These are phyloP conservation scores for Paramecium sexaurelia DNA, from an alignment of 73 alveolate species.

Conservation along the genomic window DNA sequence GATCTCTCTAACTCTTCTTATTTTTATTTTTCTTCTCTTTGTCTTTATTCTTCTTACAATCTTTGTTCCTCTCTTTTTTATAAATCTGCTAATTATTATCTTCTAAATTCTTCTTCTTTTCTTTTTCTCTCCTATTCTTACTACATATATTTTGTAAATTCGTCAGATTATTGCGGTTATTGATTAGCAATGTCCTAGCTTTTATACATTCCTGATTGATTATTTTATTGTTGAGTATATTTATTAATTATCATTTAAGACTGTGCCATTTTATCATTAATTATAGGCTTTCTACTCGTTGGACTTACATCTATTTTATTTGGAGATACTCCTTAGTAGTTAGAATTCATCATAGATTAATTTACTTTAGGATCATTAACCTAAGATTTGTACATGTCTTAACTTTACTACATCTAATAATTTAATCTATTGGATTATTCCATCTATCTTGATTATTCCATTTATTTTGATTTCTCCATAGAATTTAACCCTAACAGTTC, in stretches of 20 bases:
- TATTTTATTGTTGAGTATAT: neutral
- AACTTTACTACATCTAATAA: neutral
- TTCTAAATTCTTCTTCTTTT: constrained; percentile 35
- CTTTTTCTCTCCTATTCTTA: constrained; percentile 9
- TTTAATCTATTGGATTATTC: neutral
- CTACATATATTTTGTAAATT: neutral
- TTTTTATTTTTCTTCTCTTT: neutral
- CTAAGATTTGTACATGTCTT: neutral
- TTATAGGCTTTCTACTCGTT: neutral
- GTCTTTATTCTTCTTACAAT: neutral
- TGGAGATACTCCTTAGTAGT: neutral
- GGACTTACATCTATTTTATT: neutral
- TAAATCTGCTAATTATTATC: neutral
- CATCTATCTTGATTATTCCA: neutral
- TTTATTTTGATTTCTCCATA: neutral
- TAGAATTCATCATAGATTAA: neutral
- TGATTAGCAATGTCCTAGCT: neutral
- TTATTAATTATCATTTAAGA: neutral
- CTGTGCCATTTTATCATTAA: constrained; percentile 13
- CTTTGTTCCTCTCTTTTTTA: neutral
- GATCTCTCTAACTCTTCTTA: neutral
- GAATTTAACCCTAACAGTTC: neutral
- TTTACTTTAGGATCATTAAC: neutral
- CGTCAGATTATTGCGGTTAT: neutral
- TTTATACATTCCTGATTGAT: neutral